Percentiles rank a stretch among this genome's conserved stretches.
Evolutionary conservation across 1,284 basidiomycete genomes (phyloP).

Genomic region (Apiotrichum akiyoshidainum): DNA sequence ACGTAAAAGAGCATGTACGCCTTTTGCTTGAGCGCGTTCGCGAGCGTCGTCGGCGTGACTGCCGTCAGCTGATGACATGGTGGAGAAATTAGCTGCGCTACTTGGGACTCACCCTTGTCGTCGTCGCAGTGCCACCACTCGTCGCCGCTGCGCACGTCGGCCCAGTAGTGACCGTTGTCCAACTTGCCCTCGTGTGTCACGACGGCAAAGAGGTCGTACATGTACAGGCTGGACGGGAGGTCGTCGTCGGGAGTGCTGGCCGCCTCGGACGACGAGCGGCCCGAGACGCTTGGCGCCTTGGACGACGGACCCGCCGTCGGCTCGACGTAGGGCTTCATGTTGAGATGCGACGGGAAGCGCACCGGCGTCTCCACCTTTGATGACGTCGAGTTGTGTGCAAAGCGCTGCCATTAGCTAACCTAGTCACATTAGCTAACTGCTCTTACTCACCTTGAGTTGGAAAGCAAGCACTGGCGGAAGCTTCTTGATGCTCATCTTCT

Average conservation of each 20-base stretch:
- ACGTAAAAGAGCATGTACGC: conserved; percentile 94
- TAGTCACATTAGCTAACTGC: not conserved
- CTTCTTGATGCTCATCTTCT: conserved; percentile 76
- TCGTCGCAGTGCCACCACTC: conserved; percentile 96
- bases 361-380: conserved; percentile 83
- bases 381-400: conserved; percentile 77
- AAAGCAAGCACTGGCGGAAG: conserved; percentile 89
- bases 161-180: conserved; percentile 83
- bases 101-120: conserved; percentile 67
- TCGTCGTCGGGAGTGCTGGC: not conserved
- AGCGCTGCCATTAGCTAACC: conserved; percentile 61
- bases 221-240: conserved; percentile 66
- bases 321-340: conserved; percentile 80
- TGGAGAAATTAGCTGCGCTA: too few relatives aligned
- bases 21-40: conserved; percentile 64
- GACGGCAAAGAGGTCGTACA: conserved; percentile 89
- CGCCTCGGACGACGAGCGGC: not conserved
- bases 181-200: conserved; percentile 93
- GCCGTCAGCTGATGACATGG: not conserved
- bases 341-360: conserved; percentile 74
- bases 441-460: conserved; percentile 76
- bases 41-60: conserved; percentile 67
- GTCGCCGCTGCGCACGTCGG: conserved; percentile 37
- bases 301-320: conserved; percentile 15
- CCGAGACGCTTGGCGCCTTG: conserved; percentile 15